Evolutionary conservation across 306 rosid species (phyloP), one percentile per base, ranked within the genome.

Genomic region (Myrica gale): DNA sequence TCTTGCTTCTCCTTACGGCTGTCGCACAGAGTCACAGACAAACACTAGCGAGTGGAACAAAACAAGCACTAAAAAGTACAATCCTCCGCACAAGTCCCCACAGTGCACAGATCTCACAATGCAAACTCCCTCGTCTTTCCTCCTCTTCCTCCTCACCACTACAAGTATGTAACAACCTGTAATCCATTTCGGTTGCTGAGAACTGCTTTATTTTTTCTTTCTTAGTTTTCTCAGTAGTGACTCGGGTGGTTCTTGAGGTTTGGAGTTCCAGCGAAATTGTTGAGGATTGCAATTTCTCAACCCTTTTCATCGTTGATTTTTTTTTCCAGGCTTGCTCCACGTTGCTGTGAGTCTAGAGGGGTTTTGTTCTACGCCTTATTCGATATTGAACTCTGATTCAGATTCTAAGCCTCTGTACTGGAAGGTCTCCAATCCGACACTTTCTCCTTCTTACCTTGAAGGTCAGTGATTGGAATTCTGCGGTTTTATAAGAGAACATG

Each of bases 401-500:
- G 55, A 85, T 68, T 79, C 87, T 9, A 86, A 81, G 42, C 87
- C 90, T 77, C 73, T 85, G 73, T 92, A 95, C 72, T 92, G 83
- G 83, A 87, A 95, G 84, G 88, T 79, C 26, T 68, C 84, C 11
- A 85, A 87, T 37, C 92, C 97, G 63, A 90, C 87, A 9, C 93
- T 89, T 71, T 92, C 99, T 57, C 90, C 99, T 80, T 44, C 84
- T 68, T 86, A 88, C 83, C 91, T 95, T 69, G 88, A 85, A 88
- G 97, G 98, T 92, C 47, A 55, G 80, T 83, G 39, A 4, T 46
- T 48, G 69, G 0, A 4, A 56, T 65, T 65, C 75, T 63, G 17
- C 32, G 4, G n/a, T 42, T 4, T 69, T 17, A 23, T 75, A 6
- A 42, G 39, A 15, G 41, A 41, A 16, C 17, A 45, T 45, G 7